Conservation (phyloP, 495 filamentous ascomycete genomes). For the Xylaria sp. region DNA sequence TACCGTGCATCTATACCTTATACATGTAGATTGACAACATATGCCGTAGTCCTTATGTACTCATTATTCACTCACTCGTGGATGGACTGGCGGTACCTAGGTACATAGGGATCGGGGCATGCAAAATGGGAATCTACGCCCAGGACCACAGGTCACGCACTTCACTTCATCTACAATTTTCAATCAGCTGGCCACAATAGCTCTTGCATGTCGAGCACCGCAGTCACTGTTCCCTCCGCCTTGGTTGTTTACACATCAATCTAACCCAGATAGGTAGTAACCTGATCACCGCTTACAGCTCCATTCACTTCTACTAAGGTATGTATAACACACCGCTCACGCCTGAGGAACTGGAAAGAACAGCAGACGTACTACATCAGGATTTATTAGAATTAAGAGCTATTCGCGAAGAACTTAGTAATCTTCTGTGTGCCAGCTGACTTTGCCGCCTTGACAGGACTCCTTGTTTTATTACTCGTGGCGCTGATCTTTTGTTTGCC, state of each 20-base stretch:
- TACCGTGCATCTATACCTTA: too few relatives aligned
- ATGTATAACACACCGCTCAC: neutral
- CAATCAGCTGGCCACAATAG: neutral
- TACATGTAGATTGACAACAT: too few relatives aligned
- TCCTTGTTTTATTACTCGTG: constrained; percentile 44
- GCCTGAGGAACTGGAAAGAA: too few relatives aligned
- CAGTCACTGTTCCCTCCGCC: neutral
- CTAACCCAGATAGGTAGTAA: neutral
- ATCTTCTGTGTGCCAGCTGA: constrained; percentile 75
- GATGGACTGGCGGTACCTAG: too few relatives aligned
- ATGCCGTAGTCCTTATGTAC: too few relatives aligned
- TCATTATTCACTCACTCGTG: too few relatives aligned
- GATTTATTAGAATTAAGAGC: constrained; percentile 40
- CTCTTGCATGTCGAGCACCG: neutral
- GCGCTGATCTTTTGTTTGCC: constrained; percentile 39
- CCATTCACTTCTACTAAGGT: neutral
- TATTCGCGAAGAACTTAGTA: constrained; percentile 81
- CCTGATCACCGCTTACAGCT: neutral
- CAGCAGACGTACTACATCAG: too few relatives aligned
- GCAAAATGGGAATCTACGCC: neutral
- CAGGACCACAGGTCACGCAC: neutral
- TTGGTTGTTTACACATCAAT: neutral
- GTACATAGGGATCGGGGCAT: neutral
- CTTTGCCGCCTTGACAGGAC: constrained; percentile 52
- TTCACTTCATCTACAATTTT: too few relatives aligned